Evolutionary conservation across 305 asterid species (phyloP).

Genomic region (Fraxinus platypoda): DNA sequence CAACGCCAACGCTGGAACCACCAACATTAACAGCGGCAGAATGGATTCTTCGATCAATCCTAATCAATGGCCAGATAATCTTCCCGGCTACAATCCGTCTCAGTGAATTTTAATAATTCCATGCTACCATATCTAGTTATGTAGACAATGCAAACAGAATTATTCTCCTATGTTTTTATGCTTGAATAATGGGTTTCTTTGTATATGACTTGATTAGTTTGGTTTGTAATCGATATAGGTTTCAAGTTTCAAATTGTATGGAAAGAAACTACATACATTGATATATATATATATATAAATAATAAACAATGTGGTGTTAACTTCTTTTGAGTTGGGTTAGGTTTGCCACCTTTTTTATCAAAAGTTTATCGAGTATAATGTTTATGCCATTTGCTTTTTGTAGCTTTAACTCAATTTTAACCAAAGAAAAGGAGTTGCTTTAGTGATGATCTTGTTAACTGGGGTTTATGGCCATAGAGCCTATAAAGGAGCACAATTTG

Average conservation of each 20-base stretch:
- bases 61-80: slow-evolving; percentile 26
- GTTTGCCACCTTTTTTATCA: neutral
- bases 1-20: slow-evolving; percentile 13
- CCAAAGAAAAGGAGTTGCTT: neutral
- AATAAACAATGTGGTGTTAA: slow-evolving; percentile 16
- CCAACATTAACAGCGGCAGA: slow-evolving; percentile 17
- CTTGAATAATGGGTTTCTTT: slow-evolving; percentile 15
- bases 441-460: neutral
- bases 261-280: slow-evolving; percentile 10
- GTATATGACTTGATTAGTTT: neutral
- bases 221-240: slow-evolving; percentile 16
- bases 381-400: neutral
- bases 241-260: slow-evolving; percentile 20
- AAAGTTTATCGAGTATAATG: neutral
- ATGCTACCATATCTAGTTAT: neutral
- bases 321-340: neutral
- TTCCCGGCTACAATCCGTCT: slow-evolving; percentile 31
- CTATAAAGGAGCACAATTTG: neutral
- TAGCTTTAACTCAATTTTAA: neutral
- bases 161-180: neutral
- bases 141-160: neutral
- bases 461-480: neutral
- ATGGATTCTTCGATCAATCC: slow-evolving; percentile 36
- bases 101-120: slow-evolving; percentile 10
- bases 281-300: neutral